Conservation (phyloP, 441 rosid species). For the Kokia cookei region DNA sequence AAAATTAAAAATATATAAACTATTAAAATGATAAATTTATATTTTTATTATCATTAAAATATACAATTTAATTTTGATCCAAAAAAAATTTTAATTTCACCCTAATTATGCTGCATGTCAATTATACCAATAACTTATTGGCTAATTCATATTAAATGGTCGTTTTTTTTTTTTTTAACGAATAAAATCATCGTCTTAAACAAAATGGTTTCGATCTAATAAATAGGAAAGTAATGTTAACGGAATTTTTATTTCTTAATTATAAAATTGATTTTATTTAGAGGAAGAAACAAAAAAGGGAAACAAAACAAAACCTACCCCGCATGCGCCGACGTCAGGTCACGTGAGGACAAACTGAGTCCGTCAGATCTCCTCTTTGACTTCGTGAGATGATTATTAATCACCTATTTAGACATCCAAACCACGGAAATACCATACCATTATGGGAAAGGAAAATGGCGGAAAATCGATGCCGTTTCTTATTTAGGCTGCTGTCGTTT, state of each 20-base stretch:
- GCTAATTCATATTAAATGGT: too few species aligned
- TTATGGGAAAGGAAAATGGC: background rate
- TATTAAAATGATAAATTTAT: too few species aligned
- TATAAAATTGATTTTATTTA: background rate
- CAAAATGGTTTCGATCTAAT: conserved; percentile 28
- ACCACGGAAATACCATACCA: background rate
- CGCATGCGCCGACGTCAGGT: conserved; percentile 32
- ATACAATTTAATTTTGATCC: too few species aligned
- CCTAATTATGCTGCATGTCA: too few species aligned
- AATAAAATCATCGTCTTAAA: background rate
- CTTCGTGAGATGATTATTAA: background rate
- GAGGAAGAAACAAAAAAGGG: conserved; percentile 11
- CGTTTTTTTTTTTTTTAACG: too few species aligned
- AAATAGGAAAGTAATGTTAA: background rate
- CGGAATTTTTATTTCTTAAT: background rate
- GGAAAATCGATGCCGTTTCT: background rate
- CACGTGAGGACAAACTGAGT: conserved; percentile 35
- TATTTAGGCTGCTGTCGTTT: background rate
- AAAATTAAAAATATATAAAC: too few species aligned
- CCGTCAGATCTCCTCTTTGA: conserved; percentile 25
- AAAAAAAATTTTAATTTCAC: too few species aligned
- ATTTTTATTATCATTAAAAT: too few species aligned
- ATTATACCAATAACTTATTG: too few species aligned
- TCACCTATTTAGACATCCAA: background rate
- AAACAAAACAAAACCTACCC: conserved; percentile 19